Conservation (phyloP, 2,329 filamentous ascomycete genomes). For the Alternaria solani region DNA sequence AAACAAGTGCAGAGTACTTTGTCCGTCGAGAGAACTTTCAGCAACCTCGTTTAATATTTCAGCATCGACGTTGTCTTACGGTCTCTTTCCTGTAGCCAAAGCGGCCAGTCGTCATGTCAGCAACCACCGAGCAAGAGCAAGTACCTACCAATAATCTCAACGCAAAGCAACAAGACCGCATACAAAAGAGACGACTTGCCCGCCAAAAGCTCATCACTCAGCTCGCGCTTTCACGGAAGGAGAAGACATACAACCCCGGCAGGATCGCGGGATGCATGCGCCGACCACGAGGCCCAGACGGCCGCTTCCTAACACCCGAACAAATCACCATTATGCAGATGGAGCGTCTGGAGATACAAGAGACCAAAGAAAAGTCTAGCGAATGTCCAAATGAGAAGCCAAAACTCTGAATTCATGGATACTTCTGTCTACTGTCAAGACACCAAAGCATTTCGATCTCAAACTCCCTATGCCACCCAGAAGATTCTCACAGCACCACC, state of each 20-base stretch:
- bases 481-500: background rate
- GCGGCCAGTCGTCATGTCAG: slow-evolving; percentile 1
- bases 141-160: slow-evolving; percentile 1
- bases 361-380: background rate
- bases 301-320: slow-evolving; percentile 4
- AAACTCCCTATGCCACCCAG: background rate
- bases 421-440: background rate
- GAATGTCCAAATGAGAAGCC: background rate
- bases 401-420: slow-evolving; percentile 1
- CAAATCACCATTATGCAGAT: background rate
- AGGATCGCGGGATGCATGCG: background rate
- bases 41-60: no score
- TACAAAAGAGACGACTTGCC: slow-evolving; percentile 12
- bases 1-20: background rate
- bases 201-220: slow-evolving; percentile 1
- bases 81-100: background rate
- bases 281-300: slow-evolving; percentile 1
- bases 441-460: background rate
- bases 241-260: background rate
- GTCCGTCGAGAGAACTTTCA: no score
- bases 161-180: slow-evolving; percentile 10
- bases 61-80: background rate
- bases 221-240: background rate
- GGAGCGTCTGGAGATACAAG: background rate
- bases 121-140: background rate